Base-by-base conservation (phyloP, 129 eudicot genomes). In the Lactuca saligna region DNA sequence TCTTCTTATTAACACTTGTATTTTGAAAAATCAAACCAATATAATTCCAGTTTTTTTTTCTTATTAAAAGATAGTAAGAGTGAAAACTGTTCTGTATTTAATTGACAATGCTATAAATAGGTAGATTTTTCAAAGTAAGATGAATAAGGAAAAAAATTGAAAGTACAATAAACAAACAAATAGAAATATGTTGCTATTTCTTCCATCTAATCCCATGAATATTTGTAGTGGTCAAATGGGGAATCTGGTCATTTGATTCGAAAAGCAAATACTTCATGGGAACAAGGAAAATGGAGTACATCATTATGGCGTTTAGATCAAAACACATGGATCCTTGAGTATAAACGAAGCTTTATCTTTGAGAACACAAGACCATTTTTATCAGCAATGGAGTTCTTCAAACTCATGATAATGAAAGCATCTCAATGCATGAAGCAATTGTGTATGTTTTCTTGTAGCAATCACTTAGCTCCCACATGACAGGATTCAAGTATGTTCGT, bases 241-340 rank as follows among this genome's bases (percentile, higher is more conserved):
- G 78, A 73, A 60, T 35, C 75, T 7, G 48, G 61, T 14, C 37
- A 51, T 61, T 20, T n/a, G 46, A 79, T 81, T 51, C 74, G 85
- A 57, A 72, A 54, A 46, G 72, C 83, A 4, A 89, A 81, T 49
- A 46, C 82, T 50, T 80, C 96, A 63, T 92, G 96, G 98, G 65
- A 71, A 13, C 90, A 73, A 56, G 76, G 62, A 61, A 86, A 84
- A 78, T 86, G 95, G 98, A 80, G 90, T 51, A 66, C 85, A 7
- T 92, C 90, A 0, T 75, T 72, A 9, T 83, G 86, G 77, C 91
- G 79, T 10, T 79, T 92, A 10, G 95, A 89, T 66, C 82, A 84
- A 54, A 79, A 89, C 35, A 84, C 98, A n/a, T 92, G 98, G 98
- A 82, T 92, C n/a, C 79, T 92, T 3, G 96, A 92, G 79, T 89